Conservation (phyloP, 805 yeast genomes). For the Ogataea minuta region DNA sequence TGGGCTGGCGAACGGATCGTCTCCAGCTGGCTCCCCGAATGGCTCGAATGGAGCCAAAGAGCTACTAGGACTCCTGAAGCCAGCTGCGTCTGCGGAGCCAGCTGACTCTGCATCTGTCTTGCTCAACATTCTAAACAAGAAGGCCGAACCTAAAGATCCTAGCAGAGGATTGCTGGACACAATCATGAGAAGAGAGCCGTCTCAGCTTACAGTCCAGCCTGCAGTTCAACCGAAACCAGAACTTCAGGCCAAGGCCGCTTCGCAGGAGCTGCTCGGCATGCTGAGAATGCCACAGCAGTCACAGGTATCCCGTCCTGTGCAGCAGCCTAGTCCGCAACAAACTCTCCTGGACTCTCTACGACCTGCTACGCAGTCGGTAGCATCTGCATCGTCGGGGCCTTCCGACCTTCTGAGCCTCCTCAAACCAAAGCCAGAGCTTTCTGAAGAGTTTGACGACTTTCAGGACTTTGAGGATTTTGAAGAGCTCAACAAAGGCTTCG, state of each 20-base stretch:
- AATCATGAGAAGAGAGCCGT: slow-evolving; percentile 3
- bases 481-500: slow-evolving; percentile 24
- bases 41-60: neutral
- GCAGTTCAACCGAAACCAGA: neutral
- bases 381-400: slow-evolving; percentile 1
- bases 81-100: slow-evolving; percentile 1
- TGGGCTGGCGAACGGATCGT: slow-evolving; percentile 1
- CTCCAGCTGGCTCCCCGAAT: no score
- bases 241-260: neutral
- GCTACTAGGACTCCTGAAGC: slow-evolving; percentile 5
- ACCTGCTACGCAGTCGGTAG: neutral
- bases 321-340: neutral
- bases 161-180: slow-evolving; percentile 12
- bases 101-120: slow-evolving; percentile 10
- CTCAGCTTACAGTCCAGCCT: no score
- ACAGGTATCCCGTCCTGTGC: slow-evolving; percentile 5
- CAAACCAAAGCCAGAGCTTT: slow-evolving; percentile 1
- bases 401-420: slow-evolving; percentile 7
- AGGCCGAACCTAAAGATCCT: slow-evolving; percentile 11
- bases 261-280: slow-evolving; percentile 11
- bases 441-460: slow-evolving; percentile 3
- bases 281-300: slow-evolving; percentile 7
- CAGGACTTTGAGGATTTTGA: slow-evolving; percentile 25
- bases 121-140: slow-evolving; percentile 10
- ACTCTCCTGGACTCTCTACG: neutral